phyloP scores from a whole-genome alignment of 495 filamentous ascomycete species.

The Penicillium paradoxum region DNA sequence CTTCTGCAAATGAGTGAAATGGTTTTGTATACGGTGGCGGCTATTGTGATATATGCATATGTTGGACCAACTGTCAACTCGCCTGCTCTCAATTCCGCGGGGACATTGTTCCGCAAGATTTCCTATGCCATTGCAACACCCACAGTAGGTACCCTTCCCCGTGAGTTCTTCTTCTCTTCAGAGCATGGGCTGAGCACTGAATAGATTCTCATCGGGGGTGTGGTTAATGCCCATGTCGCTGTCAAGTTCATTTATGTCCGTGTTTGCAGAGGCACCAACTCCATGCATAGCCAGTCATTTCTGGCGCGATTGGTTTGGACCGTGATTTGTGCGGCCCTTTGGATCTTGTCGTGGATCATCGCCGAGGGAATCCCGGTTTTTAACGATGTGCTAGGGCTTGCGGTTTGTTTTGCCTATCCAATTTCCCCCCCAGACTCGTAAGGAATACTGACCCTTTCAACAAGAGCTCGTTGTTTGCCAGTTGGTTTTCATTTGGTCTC shows the following conservation, averaged over 20 bases:
- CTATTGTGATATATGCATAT: constrained; percentile 62
- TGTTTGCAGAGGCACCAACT: constrained; percentile 40
- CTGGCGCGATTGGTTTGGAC: constrained; percentile 42
- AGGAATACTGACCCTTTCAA: not conserved
- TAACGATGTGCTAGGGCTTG: constrained; percentile 50
- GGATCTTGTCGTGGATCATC: constrained; percentile 58
- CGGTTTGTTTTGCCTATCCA: constrained; percentile 25
- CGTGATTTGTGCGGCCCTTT: constrained; percentile 46
- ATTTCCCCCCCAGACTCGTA: not conserved
- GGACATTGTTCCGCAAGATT: constrained; percentile 53
- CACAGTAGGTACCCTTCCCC: constrained; percentile 38
- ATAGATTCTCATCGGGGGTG: constrained; percentile 42
- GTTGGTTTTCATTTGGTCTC: constrained; percentile 28
- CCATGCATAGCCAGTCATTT: constrained; percentile 49
- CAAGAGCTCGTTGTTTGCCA: constrained; percentile 24
- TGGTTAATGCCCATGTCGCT: constrained; percentile 57
- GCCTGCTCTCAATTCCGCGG: constrained; percentile 62
- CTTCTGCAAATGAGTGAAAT: constrained; percentile 57
- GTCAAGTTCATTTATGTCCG: constrained; percentile 57
- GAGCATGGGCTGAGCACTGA: constrained; percentile 54
- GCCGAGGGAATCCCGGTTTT: constrained; percentile 64
- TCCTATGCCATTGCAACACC: constrained; percentile 69
- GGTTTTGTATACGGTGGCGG: constrained; percentile 60
- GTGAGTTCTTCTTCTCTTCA: constrained; percentile 49
- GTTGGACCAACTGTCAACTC: constrained; percentile 58